Base-by-base conservation (phyloP, 805 yeast species). In the Lipomyces orientalis region DNA sequence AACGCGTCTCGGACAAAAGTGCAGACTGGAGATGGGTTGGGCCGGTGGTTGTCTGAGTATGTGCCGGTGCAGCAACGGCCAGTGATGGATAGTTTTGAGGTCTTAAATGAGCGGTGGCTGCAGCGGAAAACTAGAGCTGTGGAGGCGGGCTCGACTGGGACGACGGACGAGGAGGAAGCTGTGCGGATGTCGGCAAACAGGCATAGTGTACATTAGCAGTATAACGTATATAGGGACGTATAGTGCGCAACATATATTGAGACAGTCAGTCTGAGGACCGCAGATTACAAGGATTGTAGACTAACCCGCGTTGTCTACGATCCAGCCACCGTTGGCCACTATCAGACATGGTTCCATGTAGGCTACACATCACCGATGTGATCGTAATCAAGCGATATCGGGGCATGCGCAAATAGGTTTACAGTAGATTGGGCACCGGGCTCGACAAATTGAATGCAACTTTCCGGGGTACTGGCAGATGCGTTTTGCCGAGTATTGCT, bases 11-110 rank as follows among this genome's bases (percentile, higher is more conserved):
- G 64, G 57, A 43, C 39, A n/a, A 55, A 58, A 37, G 60, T 89
- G 37, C 89, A 89, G 73, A 73, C 85, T 0, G 97, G 98, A n/a
- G 89, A 89, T 75, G 98, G 98, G 0, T 77, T 79, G 35, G 96
- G 95, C 0, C 83, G 87, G 61, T 81, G 85, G n/a, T 81, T 82
- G 59, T 80, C 82, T 14, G 80, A 78, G 19, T 91, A 93, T 75
- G 82, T 84, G 4, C 89, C 90, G 7, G 76, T 92, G 54, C 73
- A 74, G 9, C 76, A 86, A 33, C 82, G 97, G 65, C 85, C 83
- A 16, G 78, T 84, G 56, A 81, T 87, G 67, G 94, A 88, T 19
- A 75, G 89, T 1, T 89, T 86, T n/a, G 92, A 89, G 61, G 84
- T 79, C 16, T 86, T 89, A 10, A 94, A 94, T 76, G 86, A 81